Percentiles rank a stretch among this genome's conserved stretches.
phyloP scores from a whole-genome alignment of 768 basidiomycete genomes.

The Podaxis sp. region DNA sequence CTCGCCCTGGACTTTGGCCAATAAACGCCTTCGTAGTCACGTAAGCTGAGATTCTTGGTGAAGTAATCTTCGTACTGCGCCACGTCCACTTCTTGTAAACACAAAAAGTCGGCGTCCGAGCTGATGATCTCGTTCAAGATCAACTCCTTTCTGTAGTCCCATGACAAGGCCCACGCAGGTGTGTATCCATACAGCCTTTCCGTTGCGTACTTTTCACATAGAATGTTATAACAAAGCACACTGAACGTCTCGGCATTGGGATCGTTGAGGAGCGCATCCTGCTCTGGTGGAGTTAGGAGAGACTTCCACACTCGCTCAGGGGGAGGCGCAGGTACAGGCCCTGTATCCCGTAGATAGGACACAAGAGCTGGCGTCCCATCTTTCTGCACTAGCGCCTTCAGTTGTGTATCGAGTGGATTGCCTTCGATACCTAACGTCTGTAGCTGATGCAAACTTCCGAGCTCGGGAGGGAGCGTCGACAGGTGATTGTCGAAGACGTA shows the following conservation, averaged over 20 bases:
- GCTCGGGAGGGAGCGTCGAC: slow-evolving; percentile 78
- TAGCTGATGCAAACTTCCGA: slow-evolving; percentile 89
- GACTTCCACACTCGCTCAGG: slow-evolving; percentile 79
- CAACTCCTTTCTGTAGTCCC: slow-evolving; percentile 89
- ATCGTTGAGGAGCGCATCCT: slow-evolving; percentile 60
- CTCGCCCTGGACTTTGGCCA: slow-evolving; percentile 92
- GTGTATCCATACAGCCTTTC: slow-evolving; percentile 93
- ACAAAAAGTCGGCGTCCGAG: slow-evolving; percentile 85
- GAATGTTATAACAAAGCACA: slow-evolving; percentile 89
- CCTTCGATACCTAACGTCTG: slow-evolving; percentile 95
- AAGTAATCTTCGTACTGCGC: slow-evolving; percentile 94
- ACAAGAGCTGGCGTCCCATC: slow-evolving; percentile 92
- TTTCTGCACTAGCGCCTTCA: slow-evolving; percentile 85
- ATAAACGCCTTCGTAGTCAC: slow-evolving; percentile 89
- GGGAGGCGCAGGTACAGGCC: slow-evolving; percentile 77
- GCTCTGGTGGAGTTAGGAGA: slow-evolving; percentile 56
- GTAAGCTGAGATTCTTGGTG: slow-evolving; percentile 62
- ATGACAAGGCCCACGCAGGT: slow-evolving; percentile 93
- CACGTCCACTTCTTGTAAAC: slow-evolving; percentile 94
- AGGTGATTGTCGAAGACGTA: slow-evolving; percentile 96
- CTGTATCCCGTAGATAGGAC: slow-evolving; percentile 89
- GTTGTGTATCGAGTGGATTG: slow-evolving; percentile 82
- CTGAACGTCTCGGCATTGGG: slow-evolving; percentile 74
- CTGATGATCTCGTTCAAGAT: slow-evolving; percentile 83
- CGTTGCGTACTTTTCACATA: slow-evolving; percentile 90